phyloP scores from a whole-genome alignment of 257 asterid genomes.

The Henckelia pumila region DNA sequence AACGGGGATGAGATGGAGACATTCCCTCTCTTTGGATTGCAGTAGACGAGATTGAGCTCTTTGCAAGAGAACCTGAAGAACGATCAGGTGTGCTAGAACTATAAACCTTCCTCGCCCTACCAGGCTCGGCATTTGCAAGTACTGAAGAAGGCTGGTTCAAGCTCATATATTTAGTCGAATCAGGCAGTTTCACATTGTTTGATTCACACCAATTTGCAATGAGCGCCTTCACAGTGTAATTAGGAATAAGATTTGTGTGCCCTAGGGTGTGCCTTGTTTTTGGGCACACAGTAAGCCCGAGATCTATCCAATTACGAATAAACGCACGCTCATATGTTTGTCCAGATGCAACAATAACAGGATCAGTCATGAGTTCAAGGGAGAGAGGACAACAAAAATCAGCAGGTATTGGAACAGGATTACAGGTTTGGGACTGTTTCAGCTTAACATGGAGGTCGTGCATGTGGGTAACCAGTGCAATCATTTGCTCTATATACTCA shows the following conservation, averaged over 20 bases:
- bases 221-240: constrained; percentile 84
- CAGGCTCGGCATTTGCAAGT: constrained; percentile 51
- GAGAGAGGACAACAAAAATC: constrained; percentile 91
- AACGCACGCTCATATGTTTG: constrained; percentile 89
- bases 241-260: constrained; percentile 76
- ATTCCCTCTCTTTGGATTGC: constrained; percentile 35
- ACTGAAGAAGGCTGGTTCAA: constrained; percentile 62
- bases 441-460: constrained; percentile 66
- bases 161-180: constrained; percentile 50
- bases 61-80: constrained; percentile 46
- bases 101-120: constrained; percentile 43
- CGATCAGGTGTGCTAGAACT: constrained; percentile 44
- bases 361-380: constrained; percentile 87
- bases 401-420: constrained; percentile 69
- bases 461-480: constrained; percentile 69
- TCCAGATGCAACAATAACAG: constrained; percentile 89
- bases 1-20: constrained; percentile 57
- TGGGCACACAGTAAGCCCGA: constrained; percentile 85
- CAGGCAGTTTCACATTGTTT: constrained; percentile 71
- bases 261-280: constrained; percentile 80
- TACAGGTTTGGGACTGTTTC: constrained; percentile 64
- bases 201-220: constrained; percentile 78
- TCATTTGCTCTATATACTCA: constrained; percentile 69
- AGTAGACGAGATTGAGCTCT: constrained; percentile 35
- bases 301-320: constrained; percentile 80